These are phyloP conservation scores for Colletotrichum aenigma DNA, from an alignment of 2,329 filamentous ascomycete species.

Conservation along the genomic window DNA sequence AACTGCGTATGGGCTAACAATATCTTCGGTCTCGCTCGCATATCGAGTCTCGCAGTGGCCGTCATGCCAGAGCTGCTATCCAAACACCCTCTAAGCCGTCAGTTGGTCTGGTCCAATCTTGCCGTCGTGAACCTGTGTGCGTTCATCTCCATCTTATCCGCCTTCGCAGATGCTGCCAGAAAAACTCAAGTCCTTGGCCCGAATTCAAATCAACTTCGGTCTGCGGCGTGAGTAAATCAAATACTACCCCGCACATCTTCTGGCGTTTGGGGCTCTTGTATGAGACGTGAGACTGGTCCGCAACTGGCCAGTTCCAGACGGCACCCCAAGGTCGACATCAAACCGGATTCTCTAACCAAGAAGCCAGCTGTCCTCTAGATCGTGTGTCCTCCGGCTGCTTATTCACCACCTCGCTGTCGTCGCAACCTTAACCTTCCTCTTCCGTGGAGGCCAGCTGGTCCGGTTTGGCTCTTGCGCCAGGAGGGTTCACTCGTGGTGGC, in stretches of 20 bases:
- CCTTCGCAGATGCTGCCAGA: not conserved
- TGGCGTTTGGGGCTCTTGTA: slow-evolving; percentile 15
- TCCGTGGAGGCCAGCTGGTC: not conserved
- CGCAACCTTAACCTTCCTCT: not conserved
- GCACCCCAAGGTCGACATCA: not conserved
- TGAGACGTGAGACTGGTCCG: slow-evolving; percentile 17
- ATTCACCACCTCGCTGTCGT: not conserved
- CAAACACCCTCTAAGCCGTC: not conserved
- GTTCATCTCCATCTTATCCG: slow-evolving; percentile 6
- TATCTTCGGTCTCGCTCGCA: not conserved
- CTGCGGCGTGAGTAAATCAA: not conserved
- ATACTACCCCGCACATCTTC: slow-evolving; percentile 8
- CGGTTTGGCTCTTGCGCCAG: slow-evolving; percentile 2
- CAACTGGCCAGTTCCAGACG: slow-evolving; percentile 7
- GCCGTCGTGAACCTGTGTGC: not conserved
- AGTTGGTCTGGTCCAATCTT: not conserved
- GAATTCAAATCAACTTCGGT: not conserved
- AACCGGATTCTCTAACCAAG: not conserved
- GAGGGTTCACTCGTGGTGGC: not conserved
- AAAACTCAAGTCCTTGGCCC: not conserved
- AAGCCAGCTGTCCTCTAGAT: not conserved
- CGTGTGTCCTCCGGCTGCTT: not conserved
- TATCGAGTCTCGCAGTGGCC: not conserved
- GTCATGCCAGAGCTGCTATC: not conserved
- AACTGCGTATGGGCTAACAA: not conserved